Evolutionary conservation across 352 stramenopile species (phyloP).

Genomic region (Globisporangium yorkense): DNA sequence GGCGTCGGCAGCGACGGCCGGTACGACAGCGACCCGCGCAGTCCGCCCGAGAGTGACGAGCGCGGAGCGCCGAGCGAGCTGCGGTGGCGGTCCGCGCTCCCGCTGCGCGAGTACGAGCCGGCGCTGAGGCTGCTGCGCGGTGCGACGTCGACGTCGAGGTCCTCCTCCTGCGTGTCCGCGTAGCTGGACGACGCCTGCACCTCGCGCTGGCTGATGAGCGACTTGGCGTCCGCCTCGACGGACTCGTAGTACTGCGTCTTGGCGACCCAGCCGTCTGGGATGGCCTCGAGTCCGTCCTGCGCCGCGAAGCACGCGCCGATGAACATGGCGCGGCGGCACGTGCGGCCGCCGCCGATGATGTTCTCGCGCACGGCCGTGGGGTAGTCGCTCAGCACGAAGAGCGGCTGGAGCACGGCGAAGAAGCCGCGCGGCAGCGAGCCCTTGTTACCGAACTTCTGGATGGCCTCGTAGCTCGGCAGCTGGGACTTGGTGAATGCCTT

Average conservation of each 20-base stretch:
- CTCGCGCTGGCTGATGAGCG: slow-evolving; percentile 58
- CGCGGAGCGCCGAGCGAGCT: slow-evolving; percentile 15
- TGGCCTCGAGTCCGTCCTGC: slow-evolving; percentile 58
- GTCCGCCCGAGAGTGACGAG: slow-evolving; percentile 30
- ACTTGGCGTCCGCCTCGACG: slow-evolving; percentile 68
- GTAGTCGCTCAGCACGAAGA: slow-evolving; percentile 79
- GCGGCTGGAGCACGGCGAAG: slow-evolving; percentile 63
- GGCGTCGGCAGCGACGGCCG: slow-evolving; percentile 1
- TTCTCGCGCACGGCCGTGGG: slow-evolving; percentile 74
- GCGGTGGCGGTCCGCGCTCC: slow-evolving; percentile 14
- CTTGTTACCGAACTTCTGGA: slow-evolving; percentile 82
- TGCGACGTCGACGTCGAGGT: slow-evolving; percentile 27
- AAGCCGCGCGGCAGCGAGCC: slow-evolving; percentile 63
- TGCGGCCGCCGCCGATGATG: slow-evolving; percentile 74
- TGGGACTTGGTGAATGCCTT: slow-evolving; percentile 84
- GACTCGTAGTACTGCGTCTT: slow-evolving; percentile 83
- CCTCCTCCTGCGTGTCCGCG: slow-evolving; percentile 27
- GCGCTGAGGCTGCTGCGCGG: slow-evolving; percentile 21
- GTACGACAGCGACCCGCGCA: slow-evolving; percentile 8
- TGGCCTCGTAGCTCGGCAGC: slow-evolving; percentile 71
- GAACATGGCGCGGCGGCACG: slow-evolving; percentile 75
- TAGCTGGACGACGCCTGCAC: slow-evolving; percentile 31
- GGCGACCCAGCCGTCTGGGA: slow-evolving; percentile 67
- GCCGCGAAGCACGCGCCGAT: slow-evolving; percentile 77
- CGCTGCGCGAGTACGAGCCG: slow-evolving; percentile 38